Percentiles rank a stretch among this genome's conserved stretches.
Conservation (phyloP, 1,284 basidiomycete species). For the Coniferiporia sulphurascens region DNA sequence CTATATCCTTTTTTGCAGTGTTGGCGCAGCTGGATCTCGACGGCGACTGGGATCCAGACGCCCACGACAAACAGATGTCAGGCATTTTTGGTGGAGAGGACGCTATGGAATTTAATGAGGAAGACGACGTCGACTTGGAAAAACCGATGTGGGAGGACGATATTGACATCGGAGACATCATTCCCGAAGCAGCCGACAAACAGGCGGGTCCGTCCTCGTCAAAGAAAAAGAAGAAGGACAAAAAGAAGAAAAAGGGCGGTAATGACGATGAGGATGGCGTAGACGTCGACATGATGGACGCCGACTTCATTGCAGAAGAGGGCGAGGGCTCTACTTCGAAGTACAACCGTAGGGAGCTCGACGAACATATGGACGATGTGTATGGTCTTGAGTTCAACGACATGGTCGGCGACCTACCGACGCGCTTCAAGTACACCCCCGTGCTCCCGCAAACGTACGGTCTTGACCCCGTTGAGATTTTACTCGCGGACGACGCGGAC, state of each 20-base stretch:
- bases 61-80: constrained; percentile 76
- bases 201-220: constrained; percentile 21
- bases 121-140: constrained; percentile 41
- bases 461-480: constrained; percentile 82
- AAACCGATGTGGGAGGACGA: constrained; percentile 92
- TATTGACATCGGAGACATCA: constrained; percentile 74
- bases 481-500: constrained; percentile 90
- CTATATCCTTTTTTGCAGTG: constrained; percentile 31
- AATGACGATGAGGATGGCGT: constrained; percentile 39
- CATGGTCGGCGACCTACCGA: constrained; percentile 87
- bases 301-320: constrained; percentile 38
- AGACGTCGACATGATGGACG: constrained; percentile 72
- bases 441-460: constrained; percentile 67
- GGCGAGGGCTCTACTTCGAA: constrained; percentile 55
- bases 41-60: constrained; percentile 78
- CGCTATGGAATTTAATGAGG: constrained; percentile 41
- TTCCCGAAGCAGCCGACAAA: constrained; percentile 36
- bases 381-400: constrained; percentile 94
- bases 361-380: constrained; percentile 88
- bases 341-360: constrained; percentile 75
- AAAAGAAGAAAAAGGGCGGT: constrained; percentile 49
- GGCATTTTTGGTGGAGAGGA: constrained; percentile 51
- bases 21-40: constrained; percentile 67
- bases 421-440: constrained; percentile 88
- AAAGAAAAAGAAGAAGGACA: constrained; percentile 38